phyloP scores from a whole-genome alignment of 305 asterid species.

The Fraxinus ornus region DNA sequence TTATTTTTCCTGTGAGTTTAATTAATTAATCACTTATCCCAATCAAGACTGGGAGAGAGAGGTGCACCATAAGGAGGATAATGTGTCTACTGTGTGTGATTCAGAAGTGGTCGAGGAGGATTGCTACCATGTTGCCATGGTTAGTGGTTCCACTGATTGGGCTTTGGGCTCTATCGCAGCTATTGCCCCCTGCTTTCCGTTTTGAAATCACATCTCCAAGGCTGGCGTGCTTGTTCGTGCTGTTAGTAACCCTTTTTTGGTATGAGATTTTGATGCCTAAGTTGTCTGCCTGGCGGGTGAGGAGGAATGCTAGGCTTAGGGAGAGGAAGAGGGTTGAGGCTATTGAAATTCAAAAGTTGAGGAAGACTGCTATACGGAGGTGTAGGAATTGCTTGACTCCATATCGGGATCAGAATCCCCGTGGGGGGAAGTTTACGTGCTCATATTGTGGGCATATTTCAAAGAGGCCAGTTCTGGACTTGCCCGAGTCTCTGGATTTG shows the following conservation, averaged over 20 bases:
- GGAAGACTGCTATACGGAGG: conserved; percentile 86
- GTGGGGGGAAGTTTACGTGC: conserved; percentile 97
- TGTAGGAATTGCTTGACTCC: conserved; percentile 96
- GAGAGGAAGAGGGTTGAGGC: conserved; percentile 86
- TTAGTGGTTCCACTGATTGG: conserved; percentile 34
- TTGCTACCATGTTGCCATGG: conserved; percentile 99
- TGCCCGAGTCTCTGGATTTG: conserved; percentile 71
- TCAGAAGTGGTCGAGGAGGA: conserved; percentile 96
- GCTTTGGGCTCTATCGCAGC: conserved; percentile 92
- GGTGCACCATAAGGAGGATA: conserved; percentile 64
- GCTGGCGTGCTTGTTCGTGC: conserved; percentile 79
- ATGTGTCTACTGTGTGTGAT: conserved; percentile 98
- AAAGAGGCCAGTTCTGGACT: conserved; percentile 85
- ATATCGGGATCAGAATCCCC: conserved; percentile 91
- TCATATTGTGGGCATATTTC: conserved; percentile 94
- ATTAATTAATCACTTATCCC: conserved; percentile 14
- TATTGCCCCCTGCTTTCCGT: conserved; percentile 88
- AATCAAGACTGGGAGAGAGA: conserved; percentile 48
- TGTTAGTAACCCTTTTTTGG: conserved; percentile 85
- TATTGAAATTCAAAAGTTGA: conserved; percentile 81
- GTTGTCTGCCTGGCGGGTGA: conserved; percentile 76
- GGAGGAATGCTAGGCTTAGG: conserved; percentile 71
- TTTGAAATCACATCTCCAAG: conserved; percentile 44
- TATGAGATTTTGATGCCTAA: conserved; percentile 94
- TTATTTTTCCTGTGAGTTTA: conserved; percentile 22